Evolutionary conservation across 768 basidiomycete species (phyloP).

Genomic region (Suillus plorans): DNA sequence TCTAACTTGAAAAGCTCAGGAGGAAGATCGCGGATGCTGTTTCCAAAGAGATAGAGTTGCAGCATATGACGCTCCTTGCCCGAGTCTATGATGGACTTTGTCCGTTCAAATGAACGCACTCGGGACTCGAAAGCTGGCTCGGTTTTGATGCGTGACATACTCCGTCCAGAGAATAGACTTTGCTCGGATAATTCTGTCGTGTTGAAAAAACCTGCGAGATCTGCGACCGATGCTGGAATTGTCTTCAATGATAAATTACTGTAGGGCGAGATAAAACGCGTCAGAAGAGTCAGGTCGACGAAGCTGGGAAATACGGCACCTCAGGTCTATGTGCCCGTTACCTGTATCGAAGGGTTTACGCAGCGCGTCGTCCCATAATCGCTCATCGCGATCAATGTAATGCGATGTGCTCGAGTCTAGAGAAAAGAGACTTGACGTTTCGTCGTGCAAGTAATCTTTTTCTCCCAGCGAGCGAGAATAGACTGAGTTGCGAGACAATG

Average conservation of each 20-base stretch:
- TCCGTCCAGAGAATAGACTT: slow-evolving; percentile 22
- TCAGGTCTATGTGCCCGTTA: slow-evolving; percentile 52
- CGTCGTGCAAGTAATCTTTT: slow-evolving; percentile 20
- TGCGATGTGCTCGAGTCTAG: slow-evolving; percentile 14
- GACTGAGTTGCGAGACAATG: slow-evolving; percentile 9
- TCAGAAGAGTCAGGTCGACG: background rate
- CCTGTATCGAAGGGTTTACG: slow-evolving; percentile 45
- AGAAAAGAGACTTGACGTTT: slow-evolving; percentile 7
- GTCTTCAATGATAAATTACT: slow-evolving; percentile 42
- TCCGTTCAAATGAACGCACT: slow-evolving; percentile 25
- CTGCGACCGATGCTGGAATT: slow-evolving; percentile 48
- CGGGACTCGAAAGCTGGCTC: slow-evolving; percentile 28
- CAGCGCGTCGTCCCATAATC: slow-evolving; percentile 50
- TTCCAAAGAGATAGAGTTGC: slow-evolving; percentile 55
- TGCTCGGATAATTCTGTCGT: slow-evolving; percentile 37
- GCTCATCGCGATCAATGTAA: slow-evolving; percentile 32
- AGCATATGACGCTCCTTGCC: slow-evolving; percentile 50
- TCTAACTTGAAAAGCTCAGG: slow-evolving; percentile 54
- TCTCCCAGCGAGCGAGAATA: slow-evolving; percentile 27
- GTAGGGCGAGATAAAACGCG: background rate
- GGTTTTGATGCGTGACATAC: slow-evolving; percentile 35
- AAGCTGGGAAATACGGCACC: slow-evolving; percentile 36
- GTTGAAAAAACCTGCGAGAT: slow-evolving; percentile 48
- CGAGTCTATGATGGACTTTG: slow-evolving; percentile 27
- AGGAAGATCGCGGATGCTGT: slow-evolving; percentile 55